These are phyloP conservation scores for Mollisiaceae sp. DNA, from an alignment of 2,329 filamentous ascomycete genomes.

Conservation along the genomic window DNA sequence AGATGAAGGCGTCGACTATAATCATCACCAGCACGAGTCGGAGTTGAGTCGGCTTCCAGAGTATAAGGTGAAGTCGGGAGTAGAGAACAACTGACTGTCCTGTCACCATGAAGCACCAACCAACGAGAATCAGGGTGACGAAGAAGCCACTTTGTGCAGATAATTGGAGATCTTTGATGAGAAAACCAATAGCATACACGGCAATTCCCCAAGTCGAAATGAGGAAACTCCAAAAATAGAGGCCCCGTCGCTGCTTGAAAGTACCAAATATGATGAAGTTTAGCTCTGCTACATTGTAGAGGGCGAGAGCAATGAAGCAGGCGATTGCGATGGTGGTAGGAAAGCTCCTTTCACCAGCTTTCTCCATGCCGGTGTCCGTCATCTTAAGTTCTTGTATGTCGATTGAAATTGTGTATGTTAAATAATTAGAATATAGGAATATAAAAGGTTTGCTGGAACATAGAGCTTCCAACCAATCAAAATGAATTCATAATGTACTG, in stretches of 20 bases:
- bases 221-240: conserved; percentile 57
- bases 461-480: neutral
- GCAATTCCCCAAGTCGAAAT: conserved; percentile 51
- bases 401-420: neutral
- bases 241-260: conserved; percentile 50
- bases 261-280: conserved; percentile 54
- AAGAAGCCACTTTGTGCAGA: conserved; percentile 43
- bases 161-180: conserved; percentile 49
- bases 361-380: neutral
- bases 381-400: neutral
- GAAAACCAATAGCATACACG: conserved; percentile 51
- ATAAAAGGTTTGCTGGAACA: neutral
- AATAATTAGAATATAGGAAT: neutral
- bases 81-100: conserved; percentile 55
- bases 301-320: conserved; percentile 52
- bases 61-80: conserved; percentile 54
- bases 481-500: neutral
- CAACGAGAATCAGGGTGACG: conserved; percentile 49
- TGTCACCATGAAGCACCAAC: conserved; percentile 48
- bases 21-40: conserved; percentile 52
- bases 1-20: conserved; percentile 48
- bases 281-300: conserved; percentile 56
- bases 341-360: neutral
- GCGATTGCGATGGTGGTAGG: conserved; percentile 44
- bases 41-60: conserved; percentile 47